phyloP scores from a whole-genome alignment of 352 stramenopile genomes.

The Globisporangium splendens region DNA sequence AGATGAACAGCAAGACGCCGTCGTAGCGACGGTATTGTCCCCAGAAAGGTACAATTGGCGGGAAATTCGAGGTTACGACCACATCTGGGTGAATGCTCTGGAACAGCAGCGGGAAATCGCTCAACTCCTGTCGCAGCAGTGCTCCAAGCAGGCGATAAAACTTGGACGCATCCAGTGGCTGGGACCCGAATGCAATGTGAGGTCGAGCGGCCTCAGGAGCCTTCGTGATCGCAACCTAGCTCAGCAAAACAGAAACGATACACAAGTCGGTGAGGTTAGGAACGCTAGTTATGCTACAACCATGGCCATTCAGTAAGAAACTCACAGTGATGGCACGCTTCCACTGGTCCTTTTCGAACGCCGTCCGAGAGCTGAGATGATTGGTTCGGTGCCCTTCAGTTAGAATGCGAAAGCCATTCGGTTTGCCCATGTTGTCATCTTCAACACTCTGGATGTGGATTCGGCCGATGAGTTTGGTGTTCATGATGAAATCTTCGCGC shows the following conservation, averaged over 20 bases:
- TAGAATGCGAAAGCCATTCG: conserved; percentile 60
- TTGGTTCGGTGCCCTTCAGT: conserved; percentile 67
- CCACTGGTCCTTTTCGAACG: conserved; percentile 82
- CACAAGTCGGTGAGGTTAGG: background rate
- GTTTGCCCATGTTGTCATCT: conserved; percentile 64
- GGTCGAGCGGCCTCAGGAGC: conserved; percentile 34
- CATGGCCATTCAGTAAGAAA: background rate
- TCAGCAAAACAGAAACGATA: background rate
- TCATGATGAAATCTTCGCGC: conserved; percentile 79
- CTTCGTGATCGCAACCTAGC: conserved; percentile 56
- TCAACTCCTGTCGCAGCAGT: conserved; percentile 64
- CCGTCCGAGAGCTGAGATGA: conserved; percentile 70
- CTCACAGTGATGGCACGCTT: conserved; percentile 63
- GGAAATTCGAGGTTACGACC: conserved; percentile 78
- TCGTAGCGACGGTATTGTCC: conserved; percentile 82
- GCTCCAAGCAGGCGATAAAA: conserved; percentile 74
- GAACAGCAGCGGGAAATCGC: conserved; percentile 71
- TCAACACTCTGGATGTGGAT: conserved; percentile 66
- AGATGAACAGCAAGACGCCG: conserved; percentile 76
- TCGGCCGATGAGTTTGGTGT: conserved; percentile 70
- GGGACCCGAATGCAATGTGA: conserved; percentile 68
- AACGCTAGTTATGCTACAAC: no score
- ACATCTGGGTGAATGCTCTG: conserved; percentile 77
- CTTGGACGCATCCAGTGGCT: conserved; percentile 58
- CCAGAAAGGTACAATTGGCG: conserved; percentile 85